Base-by-base conservation (phyloP, 768 basidiomycete genomes). In the Megacollybia marginata region DNA sequence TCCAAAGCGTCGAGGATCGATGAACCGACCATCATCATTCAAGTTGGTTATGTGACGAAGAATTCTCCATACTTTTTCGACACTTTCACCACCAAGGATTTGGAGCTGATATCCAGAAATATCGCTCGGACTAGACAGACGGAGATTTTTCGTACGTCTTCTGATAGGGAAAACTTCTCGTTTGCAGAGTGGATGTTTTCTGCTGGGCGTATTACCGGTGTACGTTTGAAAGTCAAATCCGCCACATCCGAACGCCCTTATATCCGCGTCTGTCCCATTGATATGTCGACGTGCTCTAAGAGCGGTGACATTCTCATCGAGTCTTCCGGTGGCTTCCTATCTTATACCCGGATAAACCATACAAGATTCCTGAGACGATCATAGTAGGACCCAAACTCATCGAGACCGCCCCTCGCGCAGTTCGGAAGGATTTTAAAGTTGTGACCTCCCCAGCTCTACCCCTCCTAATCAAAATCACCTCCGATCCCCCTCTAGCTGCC, bases 151-250 rank as follows among this genome's bases (percentile, higher is more conserved):
- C 60, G 68, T 9, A 69, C 68, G 3, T 63, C 62, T 2, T 32
- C 58, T 12, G 59, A 59, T 31, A 64, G 63, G 33, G 56, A 61
- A 16, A 65, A 70, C 50, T 72, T 56, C 51, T 67, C 68, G 1
- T 62, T 69, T 63, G 70, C 69, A 0, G 70, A 71, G 54, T 72
- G 70, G 70, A 57, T 67, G 32, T 53, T 71, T 7, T 66, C 70
- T 0, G 33, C 62, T 15, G 65, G 64, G 7, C 67, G 68, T 7
- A 69, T 72, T 33, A 63, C 58, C 8, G 69, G 66, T 1, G 60
- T 72, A 5, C 62, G 66, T 20, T 51, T 71, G 31, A 65, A 64
- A 4, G 68, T 65, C 9, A 70, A 72, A 48, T 44, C 62, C 11
- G 59, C 64, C 13, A 72, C 69, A 10, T 71, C 69, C 5, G 48